Percentiles rank a stretch among this genome's conserved stretches.
Conservation (phyloP, 331 rosid genomes). For the Quercus lobata region DNA sequence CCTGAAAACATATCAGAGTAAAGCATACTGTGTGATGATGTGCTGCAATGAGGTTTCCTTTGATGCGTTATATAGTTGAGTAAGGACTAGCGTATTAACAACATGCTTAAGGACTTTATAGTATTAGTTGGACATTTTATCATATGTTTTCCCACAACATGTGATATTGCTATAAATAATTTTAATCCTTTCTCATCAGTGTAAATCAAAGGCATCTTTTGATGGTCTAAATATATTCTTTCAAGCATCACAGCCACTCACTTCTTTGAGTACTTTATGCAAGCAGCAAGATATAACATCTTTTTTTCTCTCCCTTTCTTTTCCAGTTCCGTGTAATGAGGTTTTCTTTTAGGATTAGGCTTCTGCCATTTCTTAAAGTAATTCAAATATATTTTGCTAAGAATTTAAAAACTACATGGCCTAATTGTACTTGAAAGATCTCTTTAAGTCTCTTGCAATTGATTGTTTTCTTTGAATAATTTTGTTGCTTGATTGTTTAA, state of each 20-base stretch:
- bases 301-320: background rate
- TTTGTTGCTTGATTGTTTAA: slow-evolving; percentile 1
- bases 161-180: background rate
- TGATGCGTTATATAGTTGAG: background rate
- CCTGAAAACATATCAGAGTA: background rate
- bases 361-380: background rate
- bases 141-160: background rate
- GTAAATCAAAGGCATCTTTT: background rate
- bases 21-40: background rate
- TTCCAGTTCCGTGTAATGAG: background rate
- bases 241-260: background rate
- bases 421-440: too few species aligned
- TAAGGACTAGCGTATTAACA: background rate
- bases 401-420: background rate
- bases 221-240: background rate
- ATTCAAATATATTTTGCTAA: background rate
- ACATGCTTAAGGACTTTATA: background rate
- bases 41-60: background rate
- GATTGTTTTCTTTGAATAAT: background rate
- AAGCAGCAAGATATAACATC: background rate
- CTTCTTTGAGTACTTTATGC: background rate
- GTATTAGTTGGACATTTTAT: background rate
- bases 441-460: background rate
- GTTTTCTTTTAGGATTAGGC: background rate
- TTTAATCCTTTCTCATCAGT: background rate